A percentile compares a stretch with the other conserved stretches of the same genome.
Conservation (phyloP, 805 yeast genomes). For the Vanderwaltozyma yarrowii region DNA sequence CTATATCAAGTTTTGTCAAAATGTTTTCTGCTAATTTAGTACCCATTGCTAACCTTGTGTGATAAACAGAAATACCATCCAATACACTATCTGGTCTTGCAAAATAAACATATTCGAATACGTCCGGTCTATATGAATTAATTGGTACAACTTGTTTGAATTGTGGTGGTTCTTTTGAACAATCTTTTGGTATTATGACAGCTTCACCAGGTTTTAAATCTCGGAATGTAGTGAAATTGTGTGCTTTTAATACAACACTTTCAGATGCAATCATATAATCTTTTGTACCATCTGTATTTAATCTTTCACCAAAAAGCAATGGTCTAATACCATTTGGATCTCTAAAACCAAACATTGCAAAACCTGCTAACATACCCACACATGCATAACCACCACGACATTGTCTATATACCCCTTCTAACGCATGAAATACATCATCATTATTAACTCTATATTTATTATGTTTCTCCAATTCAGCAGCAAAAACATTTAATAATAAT, state of each 20-base stretch:
- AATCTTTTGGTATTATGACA: constrained; percentile 76
- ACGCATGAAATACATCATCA: constrained; percentile 77
- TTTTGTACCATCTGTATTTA: constrained; percentile 50
- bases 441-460: constrained; percentile 90
- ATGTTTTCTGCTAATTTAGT: constrained; percentile 73
- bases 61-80: constrained; percentile 94
- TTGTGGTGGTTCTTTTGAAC: constrained; percentile 50
- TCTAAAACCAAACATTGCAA: constrained; percentile 89
- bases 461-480: constrained; percentile 80
- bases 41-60: constrained; percentile 92
- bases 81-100: constrained; percentile 95
- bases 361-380: constrained; percentile 90
- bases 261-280: constrained; percentile 96
- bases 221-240: constrained; percentile 67
- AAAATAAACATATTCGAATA: constrained; percentile 94
- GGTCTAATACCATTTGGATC: constrained; percentile 98
- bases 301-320: constrained; percentile 73
- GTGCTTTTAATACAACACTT: constrained; percentile 89
- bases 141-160: constrained; percentile 78
- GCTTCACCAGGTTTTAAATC: constrained; percentile 95
- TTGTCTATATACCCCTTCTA: constrained; percentile 66
- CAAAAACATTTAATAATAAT: constrained; percentile 79
- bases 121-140: constrained; percentile 80
- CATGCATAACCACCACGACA: constrained; percentile 98
- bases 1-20: constrained; percentile 34